Percentiles rank a stretch among this genome's conserved stretches.
Conservation (phyloP, 805 yeast species). For the Lipomyces mesembrius region DNA sequence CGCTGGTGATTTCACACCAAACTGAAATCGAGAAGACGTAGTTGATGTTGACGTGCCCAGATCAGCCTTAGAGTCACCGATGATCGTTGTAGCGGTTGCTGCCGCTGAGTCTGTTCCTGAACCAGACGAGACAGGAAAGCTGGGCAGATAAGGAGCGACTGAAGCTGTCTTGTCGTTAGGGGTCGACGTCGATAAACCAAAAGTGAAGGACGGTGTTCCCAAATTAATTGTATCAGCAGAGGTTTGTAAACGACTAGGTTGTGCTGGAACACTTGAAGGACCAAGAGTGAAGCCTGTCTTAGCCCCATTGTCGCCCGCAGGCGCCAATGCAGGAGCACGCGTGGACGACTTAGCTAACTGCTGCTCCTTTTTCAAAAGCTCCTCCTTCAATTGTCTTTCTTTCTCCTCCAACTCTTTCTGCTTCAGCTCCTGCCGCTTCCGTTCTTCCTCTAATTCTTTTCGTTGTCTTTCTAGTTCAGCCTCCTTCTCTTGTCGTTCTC, state of each 20-base stretch:
- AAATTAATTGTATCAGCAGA: neutral
- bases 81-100: neutral
- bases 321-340: neutral
- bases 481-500: conserved; percentile 18
- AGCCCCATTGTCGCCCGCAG: neutral
- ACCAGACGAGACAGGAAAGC: neutral
- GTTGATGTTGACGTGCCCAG: neutral
- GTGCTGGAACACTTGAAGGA: neutral
- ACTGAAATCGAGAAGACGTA: conserved; percentile 1
- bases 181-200: neutral
- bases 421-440: conserved; percentile 19
- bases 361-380: conserved; percentile 6
- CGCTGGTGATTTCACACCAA: conserved; percentile 1
- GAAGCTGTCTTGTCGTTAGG: neutral
- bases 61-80: neutral
- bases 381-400: conserved; percentile 13
- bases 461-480: conserved; percentile 24
- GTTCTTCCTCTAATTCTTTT: conserved; percentile 25
- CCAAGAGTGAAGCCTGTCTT: neutral
- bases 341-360: neutral
- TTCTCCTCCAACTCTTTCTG: conserved; percentile 15
- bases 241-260: too few species aligned
- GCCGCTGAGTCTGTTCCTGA: neutral
- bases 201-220: neutral
- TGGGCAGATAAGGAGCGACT: neutral